Conservation (phyloP, 2,329 filamentous ascomycete genomes). For the Aureobasidium sp. region DNA sequence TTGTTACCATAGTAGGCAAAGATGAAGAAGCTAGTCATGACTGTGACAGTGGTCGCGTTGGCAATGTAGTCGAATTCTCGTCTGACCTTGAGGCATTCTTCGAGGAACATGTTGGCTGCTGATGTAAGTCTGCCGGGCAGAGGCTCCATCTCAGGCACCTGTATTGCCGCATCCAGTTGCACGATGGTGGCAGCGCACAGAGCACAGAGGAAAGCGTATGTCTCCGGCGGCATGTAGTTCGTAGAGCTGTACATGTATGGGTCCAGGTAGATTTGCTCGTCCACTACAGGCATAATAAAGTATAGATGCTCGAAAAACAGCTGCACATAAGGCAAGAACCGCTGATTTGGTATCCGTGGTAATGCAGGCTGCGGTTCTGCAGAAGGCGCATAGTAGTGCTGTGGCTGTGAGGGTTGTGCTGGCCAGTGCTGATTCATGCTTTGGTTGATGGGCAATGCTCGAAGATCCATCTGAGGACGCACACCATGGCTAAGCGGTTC, state of each 20-base stretch:
- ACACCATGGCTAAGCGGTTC: background rate
- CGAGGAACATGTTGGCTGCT: constrained; percentile 28
- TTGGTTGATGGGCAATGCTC: background rate
- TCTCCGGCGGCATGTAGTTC: constrained; percentile 22
- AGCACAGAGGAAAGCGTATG: constrained; percentile 29
- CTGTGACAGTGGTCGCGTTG: constrained; percentile 23
- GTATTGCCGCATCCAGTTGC: constrained; percentile 29
- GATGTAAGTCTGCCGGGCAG: constrained; percentile 23
- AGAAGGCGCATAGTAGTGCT: background rate
- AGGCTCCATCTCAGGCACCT: constrained; percentile 17
- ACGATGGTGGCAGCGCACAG: constrained; percentile 29
- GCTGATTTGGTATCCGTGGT: constrained; percentile 5
- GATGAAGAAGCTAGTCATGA: constrained; percentile 32
- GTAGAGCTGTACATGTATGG: constrained; percentile 23
- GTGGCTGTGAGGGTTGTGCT: background rate
- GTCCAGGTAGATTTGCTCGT: constrained; percentile 26
- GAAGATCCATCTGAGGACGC: background rate
- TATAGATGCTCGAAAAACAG: constrained; percentile 33
- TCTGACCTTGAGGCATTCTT: constrained; percentile 29
- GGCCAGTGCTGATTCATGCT: background rate
- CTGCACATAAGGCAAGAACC: constrained; percentile 28
- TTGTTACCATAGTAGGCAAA: constrained; percentile 32
- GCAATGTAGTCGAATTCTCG: constrained; percentile 28
- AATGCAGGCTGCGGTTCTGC: background rate
- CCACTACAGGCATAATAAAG: constrained; percentile 31